Percentiles rank a stretch among this genome's conserved stretches.
These are phyloP conservation scores for Salix dunnii DNA, from an alignment of 345 rosid species.

Conservation along the genomic window DNA sequence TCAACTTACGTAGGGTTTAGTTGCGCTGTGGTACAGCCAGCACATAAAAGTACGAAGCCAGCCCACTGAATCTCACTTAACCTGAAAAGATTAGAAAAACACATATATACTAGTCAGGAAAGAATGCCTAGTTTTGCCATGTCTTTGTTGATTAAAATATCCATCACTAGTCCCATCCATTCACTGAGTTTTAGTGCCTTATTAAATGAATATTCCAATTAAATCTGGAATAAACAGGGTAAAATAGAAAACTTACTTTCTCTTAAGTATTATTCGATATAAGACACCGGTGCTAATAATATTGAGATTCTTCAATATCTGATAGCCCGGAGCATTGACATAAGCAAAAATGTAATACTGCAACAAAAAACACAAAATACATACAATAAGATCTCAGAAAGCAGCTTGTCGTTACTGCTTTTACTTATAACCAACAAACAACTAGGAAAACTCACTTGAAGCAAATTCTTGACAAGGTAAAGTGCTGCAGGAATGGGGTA, in stretches of 20 bases:
- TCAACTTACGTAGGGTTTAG: slow-evolving; percentile 73
- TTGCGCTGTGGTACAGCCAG: slow-evolving; percentile 97
- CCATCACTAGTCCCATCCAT: too few relatives aligned
- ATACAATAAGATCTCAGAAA: slow-evolving; percentile 11
- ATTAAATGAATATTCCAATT: too few relatives aligned
- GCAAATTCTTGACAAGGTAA: slow-evolving; percentile 94
- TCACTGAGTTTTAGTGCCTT: too few relatives aligned
- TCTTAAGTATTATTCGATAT: slow-evolving; percentile 87
- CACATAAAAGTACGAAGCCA: slow-evolving; percentile 83
- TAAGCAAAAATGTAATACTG: slow-evolving; percentile 98
- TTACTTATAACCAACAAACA: slow-evolving; percentile 7
- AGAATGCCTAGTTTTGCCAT: neutral
- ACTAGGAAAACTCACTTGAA: slow-evolving; percentile 52
- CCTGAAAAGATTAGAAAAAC: slow-evolving; percentile 37
- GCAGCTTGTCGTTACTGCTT: neutral
- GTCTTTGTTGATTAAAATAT: too few relatives aligned
- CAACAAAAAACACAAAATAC: slow-evolving; percentile 26
- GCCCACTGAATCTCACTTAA: slow-evolving; percentile 97
- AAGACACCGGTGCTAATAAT: slow-evolving; percentile 92
- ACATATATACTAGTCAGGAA: neutral
- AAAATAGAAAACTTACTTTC: slow-evolving; percentile 53
- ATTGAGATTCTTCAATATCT: slow-evolving; percentile 93
- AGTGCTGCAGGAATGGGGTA: slow-evolving; percentile 91
- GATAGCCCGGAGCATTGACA: slow-evolving; percentile 95
- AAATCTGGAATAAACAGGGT: neutral